These are phyloP conservation scores for Camellia sinensis DNA, from an alignment of 148 eudicot genomes.

Conservation along the genomic window DNA sequence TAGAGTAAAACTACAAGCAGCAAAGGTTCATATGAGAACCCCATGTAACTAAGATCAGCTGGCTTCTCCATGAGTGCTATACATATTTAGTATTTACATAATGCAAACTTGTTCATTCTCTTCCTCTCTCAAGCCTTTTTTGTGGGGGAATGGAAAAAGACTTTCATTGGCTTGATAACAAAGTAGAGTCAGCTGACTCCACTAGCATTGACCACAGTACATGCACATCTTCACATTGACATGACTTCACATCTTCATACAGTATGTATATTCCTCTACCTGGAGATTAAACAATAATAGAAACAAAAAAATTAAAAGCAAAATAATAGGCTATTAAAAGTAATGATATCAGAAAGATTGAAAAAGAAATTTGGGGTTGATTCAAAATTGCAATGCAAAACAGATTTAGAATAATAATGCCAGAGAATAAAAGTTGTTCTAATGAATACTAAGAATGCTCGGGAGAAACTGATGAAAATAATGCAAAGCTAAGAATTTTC, in stretches of 20 bases:
- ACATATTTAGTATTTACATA: neutral
- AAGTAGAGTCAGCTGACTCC: conserved; percentile 23
- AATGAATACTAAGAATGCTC: neutral
- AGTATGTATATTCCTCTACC: conserved; percentile 48
- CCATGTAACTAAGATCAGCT: neutral
- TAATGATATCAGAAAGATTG: too few relatives aligned
- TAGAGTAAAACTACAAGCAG: too few relatives aligned
- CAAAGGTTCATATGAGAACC: neutral
- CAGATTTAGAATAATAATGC: too few relatives aligned
- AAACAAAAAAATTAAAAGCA: neutral
- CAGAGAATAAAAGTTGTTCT: too few relatives aligned
- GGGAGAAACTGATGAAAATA: neutral
- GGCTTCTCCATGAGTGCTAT: neutral
- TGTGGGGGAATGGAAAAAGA: neutral
- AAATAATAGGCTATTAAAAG: neutral
- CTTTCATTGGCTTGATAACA: conserved; percentile 2
- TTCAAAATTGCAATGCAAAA: too few relatives aligned
- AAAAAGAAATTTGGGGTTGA: too few relatives aligned
- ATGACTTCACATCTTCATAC: conserved; percentile 67
- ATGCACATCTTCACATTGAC: conserved; percentile 65
- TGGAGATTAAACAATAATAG: conserved; percentile 4
- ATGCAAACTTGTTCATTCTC: too few relatives aligned
- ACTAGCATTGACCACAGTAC: conserved; percentile 62
- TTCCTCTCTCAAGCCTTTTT: neutral
- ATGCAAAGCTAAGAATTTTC: too few relatives aligned